Base-by-base conservation (phyloP, 768 basidiomycete genomes). In the Chalciporus piperatus region DNA sequence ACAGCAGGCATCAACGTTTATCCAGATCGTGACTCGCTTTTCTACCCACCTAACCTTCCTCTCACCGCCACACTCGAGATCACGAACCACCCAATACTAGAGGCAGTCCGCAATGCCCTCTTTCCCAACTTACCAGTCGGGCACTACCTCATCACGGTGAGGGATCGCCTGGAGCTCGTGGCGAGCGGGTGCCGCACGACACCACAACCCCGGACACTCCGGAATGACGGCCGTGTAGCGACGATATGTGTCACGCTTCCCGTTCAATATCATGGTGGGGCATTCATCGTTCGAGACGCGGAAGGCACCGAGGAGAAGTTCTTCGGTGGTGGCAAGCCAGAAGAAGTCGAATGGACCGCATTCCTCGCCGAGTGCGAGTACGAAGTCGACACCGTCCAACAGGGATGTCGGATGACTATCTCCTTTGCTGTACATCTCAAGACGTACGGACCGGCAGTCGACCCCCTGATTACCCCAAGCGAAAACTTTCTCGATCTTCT, bases 61-160 rank as follows among this genome's bases (percentile, higher is more conserved):
- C 70, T 90, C 51, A 89, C 86, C 0, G 74, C 85, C 22, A 85
- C 89, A 0, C 79, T 92, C 58, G 89, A 92, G 59, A 77, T 92
- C 55, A 78, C 88, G 17, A 89, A 85, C 65, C 87, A 89, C 62
- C 89, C 89, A 3, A 84, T 92, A 63, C 79, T 92, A 54, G 89
- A 89, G 56, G 83, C 89, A 0, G 74, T 91, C 19, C 82, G 83
- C 42, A 82, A 73, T 50, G 74, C 83, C 0, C 73, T 92, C n/a
- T 90, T 91, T 68, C 87, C 88, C 0, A 74, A 76, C 23, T 73
- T 90, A 4, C 82, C 87, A 4, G 62, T 71, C 0, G 88, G 88
- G 3, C 81, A 89, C 60, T 83, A 85, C 65, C 79, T 92, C 57
- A 82, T 81, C 17, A 81, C 81, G 0, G 67, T 81, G 12, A 77